Evolutionary conservation across 805 yeast species (phyloP), one percentile per base, ranked within the genome.

Genomic region (Metschnikowia chrysomelidarum): DNA sequence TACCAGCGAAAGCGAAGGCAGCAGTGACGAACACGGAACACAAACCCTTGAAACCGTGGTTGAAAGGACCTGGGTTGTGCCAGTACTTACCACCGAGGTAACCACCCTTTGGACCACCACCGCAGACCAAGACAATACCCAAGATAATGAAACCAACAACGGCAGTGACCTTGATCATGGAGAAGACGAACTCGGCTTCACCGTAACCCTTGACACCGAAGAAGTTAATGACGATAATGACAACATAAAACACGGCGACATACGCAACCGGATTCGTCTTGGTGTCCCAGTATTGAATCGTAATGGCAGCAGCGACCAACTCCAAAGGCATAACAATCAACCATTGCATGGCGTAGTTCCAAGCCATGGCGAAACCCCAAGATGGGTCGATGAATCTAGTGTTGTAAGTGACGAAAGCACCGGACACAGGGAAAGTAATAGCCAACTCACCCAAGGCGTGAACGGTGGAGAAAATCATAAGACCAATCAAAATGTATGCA

Each of bases 161-260:
- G 57, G 82, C 78, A 13, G 68, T 30, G n/a, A 78, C 73, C 55
- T 80, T 80, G 37, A 73, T 61, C 14, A 64, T 30, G 34, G 80
- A 74, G 48, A 80, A 71, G 27, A 75, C 51, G 46, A 74, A 78
- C 57, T 80, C 87, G 21, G 79, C 78, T 58, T 80, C 87, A 57
- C 85, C 86, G 50, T 78, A 80, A 40, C 84, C 84, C 47, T 63
- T 67, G 23, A 78, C 80, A 47, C 86, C 85, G 36, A 76, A 72
- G 36, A 79, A 57, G 55, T 80, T 79, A 41, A 79, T 73, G 24
- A 57, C 40, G 20, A 75, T 54, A 41, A 80, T 69, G 19, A 75
- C 49, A 4, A 62, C 65, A 49, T 69, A 80, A 47, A 80, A 78
- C 23, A 78, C 68, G 2, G 73, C 68, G 22, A 77, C 78, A 57